These are phyloP conservation scores for Ophiostoma himal-ulmi DNA, from an alignment of 2,329 filamentous ascomycete species.

Conservation along the genomic window DNA sequence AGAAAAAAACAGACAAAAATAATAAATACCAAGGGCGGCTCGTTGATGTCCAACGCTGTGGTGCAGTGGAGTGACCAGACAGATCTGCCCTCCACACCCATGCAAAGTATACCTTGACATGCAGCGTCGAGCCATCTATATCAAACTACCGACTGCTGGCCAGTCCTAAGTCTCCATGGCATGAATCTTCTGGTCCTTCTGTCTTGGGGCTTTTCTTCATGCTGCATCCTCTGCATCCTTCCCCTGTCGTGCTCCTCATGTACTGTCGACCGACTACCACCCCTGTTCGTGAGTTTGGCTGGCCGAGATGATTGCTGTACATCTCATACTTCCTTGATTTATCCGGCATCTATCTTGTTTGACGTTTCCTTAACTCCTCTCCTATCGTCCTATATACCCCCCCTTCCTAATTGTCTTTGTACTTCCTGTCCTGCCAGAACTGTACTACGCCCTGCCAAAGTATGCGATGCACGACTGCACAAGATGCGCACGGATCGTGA, in stretches of 20 bases:
- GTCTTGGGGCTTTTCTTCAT: neutral
- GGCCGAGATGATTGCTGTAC: neutral
- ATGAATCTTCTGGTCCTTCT: neutral
- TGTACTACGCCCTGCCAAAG: constrained; percentile 9
- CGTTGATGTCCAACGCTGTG: constrained; percentile 13
- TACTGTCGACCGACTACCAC: neutral
- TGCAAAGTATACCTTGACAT: neutral
- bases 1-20: neutral
- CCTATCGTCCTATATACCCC: neutral
- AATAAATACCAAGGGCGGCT: neutral
- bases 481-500: constrained; percentile 10
- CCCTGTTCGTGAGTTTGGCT: neutral
- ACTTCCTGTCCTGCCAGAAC: neutral
- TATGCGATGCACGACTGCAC: constrained; percentile 15
- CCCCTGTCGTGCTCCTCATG: neutral
- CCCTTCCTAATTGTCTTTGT: neutral
- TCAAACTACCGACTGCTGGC: neutral
- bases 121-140: neutral
- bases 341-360: neutral
- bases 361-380: neutral
- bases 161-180: neutral
- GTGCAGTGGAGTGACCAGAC: constrained; percentile 3
- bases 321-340: neutral
- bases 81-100: neutral
- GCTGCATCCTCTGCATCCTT: neutral